Conservation (phyloP, 345 rosid genomes). For the Eucalyptus regnans region DNA sequence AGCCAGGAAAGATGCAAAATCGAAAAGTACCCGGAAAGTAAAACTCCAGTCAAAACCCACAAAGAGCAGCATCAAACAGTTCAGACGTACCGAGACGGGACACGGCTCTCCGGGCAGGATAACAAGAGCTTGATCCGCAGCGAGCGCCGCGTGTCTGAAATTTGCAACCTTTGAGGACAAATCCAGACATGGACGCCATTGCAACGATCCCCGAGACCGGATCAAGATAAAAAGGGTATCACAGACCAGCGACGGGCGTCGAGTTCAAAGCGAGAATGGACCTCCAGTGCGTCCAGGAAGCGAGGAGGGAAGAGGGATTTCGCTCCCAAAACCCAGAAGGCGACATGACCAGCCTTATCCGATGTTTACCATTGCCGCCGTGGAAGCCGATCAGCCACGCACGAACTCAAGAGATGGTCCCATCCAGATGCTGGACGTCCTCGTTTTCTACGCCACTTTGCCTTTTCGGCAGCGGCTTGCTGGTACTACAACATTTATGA, state of each 20-base stretch:
- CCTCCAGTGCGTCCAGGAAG: neutral
- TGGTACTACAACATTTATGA: neutral
- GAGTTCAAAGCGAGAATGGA: neutral
- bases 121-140: conserved; percentile 3
- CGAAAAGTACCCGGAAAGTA: neutral
- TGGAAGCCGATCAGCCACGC: conserved; percentile 31
- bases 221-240: neutral
- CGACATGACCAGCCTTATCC: neutral
- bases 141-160: conserved; percentile 13
- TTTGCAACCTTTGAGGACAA: conserved; percentile 34
- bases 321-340: neutral
- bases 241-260: neutral
- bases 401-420: neutral
- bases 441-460: neutral
- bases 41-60: neutral
- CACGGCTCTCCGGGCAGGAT: conserved; percentile 11
- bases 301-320: neutral
- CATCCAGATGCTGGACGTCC: neutral
- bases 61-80: neutral
- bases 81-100: conserved; percentile 40
- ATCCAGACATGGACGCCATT: conserved; percentile 71
- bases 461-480: neutral
- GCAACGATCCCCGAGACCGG: neutral
- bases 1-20: neutral
- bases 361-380: neutral